Evolutionary conservation across 2,329 filamentous ascomycete species (phyloP).

Genomic region (Diaporthe sp.): DNA sequence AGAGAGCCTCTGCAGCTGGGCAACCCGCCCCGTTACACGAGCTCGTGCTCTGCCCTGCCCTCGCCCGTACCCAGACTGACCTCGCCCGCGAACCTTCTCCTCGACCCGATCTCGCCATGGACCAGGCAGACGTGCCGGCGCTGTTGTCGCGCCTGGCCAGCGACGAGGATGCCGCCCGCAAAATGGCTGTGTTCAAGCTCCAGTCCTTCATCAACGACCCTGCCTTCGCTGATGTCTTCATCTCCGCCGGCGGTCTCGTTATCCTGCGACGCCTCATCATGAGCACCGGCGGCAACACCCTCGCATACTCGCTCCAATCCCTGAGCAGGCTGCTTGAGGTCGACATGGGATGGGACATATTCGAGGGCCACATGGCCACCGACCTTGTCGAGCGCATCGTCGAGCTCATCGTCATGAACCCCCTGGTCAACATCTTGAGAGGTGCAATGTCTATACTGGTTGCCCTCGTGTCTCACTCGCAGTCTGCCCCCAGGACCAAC

Average conservation of each 20-base stretch:
- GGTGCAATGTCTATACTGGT: conserved; percentile 98
- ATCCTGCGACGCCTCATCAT: conserved; percentile 88
- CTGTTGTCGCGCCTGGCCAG: conserved; percentile 75
- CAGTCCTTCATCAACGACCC: conserved; percentile 96
- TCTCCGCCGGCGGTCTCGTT: conserved; percentile 86
- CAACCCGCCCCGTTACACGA: conserved; percentile 38
- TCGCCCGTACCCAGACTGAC: conserved; percentile 3
- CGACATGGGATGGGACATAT: conserved; percentile 97
- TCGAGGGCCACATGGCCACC: conserved; percentile 72
- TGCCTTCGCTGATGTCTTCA: conserved; percentile 96
- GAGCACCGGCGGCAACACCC: conserved; percentile 89
- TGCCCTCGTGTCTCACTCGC: conserved; percentile 89
- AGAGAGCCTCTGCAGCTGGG: conserved; percentile 35
- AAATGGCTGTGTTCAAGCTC: conserved; percentile 99
- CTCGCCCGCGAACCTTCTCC: conserved; percentile 6
- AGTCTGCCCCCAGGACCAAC: conserved; percentile 63
- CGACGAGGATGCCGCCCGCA: conserved; percentile 90
- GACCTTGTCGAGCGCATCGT: conserved; percentile 84
- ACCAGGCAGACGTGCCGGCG: conserved; percentile 76
- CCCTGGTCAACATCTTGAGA: conserved; percentile 95
- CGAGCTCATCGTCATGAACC: conserved; percentile 93
- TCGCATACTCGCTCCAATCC: conserved; percentile 94
- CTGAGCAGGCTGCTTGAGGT: conserved; percentile 90
- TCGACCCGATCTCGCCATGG: conserved; percentile 60
- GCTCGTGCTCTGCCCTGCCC: conserved; percentile 33